Conservation (phyloP, 345 rosid species). For the Clausena lansium region DNA sequence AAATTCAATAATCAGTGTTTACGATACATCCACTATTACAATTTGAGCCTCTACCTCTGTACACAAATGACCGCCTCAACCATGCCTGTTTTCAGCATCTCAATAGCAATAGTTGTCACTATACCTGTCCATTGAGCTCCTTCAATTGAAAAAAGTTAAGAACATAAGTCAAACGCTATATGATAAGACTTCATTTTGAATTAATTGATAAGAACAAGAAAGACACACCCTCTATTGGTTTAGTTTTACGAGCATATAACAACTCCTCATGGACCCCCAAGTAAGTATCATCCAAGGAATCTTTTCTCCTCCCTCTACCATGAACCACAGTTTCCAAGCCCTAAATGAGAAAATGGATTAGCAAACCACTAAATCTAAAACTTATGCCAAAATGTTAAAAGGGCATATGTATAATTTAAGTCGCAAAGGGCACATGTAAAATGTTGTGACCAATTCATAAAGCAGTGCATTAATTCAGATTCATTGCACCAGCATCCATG, state of each 20-base stretch:
- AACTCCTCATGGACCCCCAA: conserved; percentile 76
- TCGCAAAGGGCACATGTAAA: background rate
- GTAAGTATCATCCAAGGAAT: conserved; percentile 80
- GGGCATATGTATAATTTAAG: background rate
- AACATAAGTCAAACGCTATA: conserved; percentile 9
- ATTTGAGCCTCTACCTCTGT: conserved; percentile 57
- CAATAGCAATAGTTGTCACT: conserved; percentile 90
- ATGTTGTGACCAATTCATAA: background rate
- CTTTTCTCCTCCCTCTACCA: conserved; percentile 76
- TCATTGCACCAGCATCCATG: background rate
- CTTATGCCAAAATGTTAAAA: background rate
- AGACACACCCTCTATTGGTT: conserved; percentile 74
- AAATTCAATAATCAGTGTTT: background rate
- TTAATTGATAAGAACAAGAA: background rate
- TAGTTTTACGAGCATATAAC: conserved; percentile 82
- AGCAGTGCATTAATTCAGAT: background rate
- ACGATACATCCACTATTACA: background rate
- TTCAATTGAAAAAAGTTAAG: conserved; percentile 26
- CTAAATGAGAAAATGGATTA: conserved; percentile 34
- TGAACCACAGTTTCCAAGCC: conserved; percentile 78
- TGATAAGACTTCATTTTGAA: background rate
- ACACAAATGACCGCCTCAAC: conserved; percentile 97
- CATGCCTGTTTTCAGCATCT: conserved; percentile 84
- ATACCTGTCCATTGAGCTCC: conserved; percentile 99
- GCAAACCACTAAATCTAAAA: background rate